These are phyloP conservation scores for Musa itinerans DNA, from an alignment of 176 grass and related monocot genomes.

Conservation along the genomic window DNA sequence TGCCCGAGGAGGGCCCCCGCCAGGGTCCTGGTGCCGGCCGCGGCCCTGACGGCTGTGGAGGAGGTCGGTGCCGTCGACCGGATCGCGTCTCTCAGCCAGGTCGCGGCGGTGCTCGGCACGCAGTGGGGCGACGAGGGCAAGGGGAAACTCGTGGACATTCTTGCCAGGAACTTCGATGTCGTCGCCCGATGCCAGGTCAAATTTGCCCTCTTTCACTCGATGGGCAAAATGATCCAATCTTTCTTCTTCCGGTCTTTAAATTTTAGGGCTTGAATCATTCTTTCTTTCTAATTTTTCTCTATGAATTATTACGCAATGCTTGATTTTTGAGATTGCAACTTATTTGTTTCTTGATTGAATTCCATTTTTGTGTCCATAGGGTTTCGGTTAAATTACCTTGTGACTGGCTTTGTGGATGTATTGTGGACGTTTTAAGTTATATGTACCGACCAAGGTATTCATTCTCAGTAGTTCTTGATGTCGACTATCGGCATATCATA, in stretches of 20 bases:
- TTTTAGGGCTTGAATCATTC: too few species aligned
- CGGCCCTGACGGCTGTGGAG: constrained; percentile 32
- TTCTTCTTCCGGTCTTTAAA: not conserved
- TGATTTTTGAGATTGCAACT: too few species aligned
- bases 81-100: constrained; percentile 77
- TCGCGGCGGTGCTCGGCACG: constrained; percentile 64
- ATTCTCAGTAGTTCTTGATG: too few species aligned
- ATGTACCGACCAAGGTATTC: too few species aligned
- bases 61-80: constrained; percentile 25
- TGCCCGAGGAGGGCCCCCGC: not conserved
- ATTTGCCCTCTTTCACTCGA: not conserved
- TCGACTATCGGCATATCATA: too few species aligned
- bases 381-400: too few species aligned
- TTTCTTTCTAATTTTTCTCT: too few species aligned
- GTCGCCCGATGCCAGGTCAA: constrained; percentile 79
- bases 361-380: too few species aligned
- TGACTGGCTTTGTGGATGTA: too few species aligned
- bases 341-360: too few species aligned
- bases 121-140: constrained; percentile 97
- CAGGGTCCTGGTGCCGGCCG: not conserved
- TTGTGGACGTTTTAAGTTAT: too few species aligned
- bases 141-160: constrained; percentile 71
- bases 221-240: not conserved
- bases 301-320: too few species aligned
- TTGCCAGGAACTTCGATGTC: constrained; percentile 68